Evolutionary conservation across 1,284 basidiomycete genomes (phyloP), one percentile per base, ranked within the genome.

Genomic region (Rhodotorula sp.): DNA sequence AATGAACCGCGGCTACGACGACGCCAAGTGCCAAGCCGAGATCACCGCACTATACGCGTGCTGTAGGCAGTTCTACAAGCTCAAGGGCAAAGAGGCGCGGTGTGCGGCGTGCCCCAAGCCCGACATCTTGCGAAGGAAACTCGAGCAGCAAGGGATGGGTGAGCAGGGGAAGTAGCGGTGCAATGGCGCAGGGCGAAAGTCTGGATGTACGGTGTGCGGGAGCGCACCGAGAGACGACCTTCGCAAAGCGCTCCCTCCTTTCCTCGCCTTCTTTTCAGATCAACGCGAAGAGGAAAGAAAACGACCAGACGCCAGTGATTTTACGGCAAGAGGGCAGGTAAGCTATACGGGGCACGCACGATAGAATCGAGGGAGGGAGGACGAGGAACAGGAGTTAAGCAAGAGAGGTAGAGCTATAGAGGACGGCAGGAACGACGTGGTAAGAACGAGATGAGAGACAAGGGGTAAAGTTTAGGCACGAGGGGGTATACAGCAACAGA

Each of bases 1-100:
- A 3, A 68, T 68, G 46, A 64, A 64, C 51, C 61, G 59, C 53
- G 39, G 32, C 61, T 71, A 71, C 62, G 62, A 71, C 61, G 61
- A 71, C 34, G 19, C 39, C 19, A 32, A 46, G 29, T 71, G 70
- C 39, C 39, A 27, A 19, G 34, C 29, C 44, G 57, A n/a, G n/a
- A 55, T 71, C 51, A 27, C 12, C 6, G 44, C 29, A 25, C 54
- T 71, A 0, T 71, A 51, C 37, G 9, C 17, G 8, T 71, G 70
- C 58, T 71, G 70, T 62, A 39, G 27, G 22, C 41, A 61, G 29
- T 61, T 71, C 41, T 67, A 62, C 66, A 17, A 27, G 1, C n/a
- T 27, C 8, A 39, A 55, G 8, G 64, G 61, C 25, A 51, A 55
- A 25, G 61, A 69, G 29, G 61, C 50, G 25, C 19, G 41, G 62